Percentiles rank a stretch among this genome's conserved stretches.
These are phyloP conservation scores for Cupressus sempervirens DNA, from an alignment of 75 land plant species.

Conservation along the genomic window DNA sequence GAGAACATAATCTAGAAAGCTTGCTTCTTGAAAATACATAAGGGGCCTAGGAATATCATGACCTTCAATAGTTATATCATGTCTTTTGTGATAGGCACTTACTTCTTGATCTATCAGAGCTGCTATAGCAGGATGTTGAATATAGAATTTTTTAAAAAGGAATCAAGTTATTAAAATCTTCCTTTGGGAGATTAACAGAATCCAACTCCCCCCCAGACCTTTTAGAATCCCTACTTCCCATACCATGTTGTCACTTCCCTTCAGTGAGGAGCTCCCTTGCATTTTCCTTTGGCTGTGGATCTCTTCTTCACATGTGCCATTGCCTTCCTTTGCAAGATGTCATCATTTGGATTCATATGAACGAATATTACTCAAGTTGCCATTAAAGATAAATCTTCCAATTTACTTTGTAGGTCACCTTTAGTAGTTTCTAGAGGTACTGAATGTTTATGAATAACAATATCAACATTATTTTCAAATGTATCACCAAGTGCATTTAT, in stretches of 20 bases:
- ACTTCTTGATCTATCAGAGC: constrained; percentile 83
- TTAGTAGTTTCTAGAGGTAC: too few species aligned
- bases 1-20: constrained; percentile 75
- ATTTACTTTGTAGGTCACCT: too few species aligned
- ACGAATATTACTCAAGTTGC: too few species aligned
- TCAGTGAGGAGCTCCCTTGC: too few species aligned
- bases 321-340: too few species aligned
- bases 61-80: constrained; percentile 88
- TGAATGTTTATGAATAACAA: too few species aligned
- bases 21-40: constrained; percentile 72
- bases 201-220: constrained; percentile 61
- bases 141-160: constrained; percentile 91
- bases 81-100: constrained; percentile 42
- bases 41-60: constrained; percentile 84
- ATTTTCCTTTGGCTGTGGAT: too few species aligned
- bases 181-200: constrained; percentile 60
- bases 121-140: constrained; percentile 64
- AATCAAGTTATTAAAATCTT: constrained; percentile 61
- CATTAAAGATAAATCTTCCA: too few species aligned
- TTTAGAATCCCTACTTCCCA: constrained; percentile 26
- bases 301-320: too few species aligned
- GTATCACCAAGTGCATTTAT: too few species aligned
- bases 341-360: too few species aligned
- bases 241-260: constrained; percentile 34
- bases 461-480: too few species aligned